These are phyloP conservation scores for Tritrichomonas foetus DNA, from an alignment of 208 protist species.

Conservation along the genomic window DNA sequence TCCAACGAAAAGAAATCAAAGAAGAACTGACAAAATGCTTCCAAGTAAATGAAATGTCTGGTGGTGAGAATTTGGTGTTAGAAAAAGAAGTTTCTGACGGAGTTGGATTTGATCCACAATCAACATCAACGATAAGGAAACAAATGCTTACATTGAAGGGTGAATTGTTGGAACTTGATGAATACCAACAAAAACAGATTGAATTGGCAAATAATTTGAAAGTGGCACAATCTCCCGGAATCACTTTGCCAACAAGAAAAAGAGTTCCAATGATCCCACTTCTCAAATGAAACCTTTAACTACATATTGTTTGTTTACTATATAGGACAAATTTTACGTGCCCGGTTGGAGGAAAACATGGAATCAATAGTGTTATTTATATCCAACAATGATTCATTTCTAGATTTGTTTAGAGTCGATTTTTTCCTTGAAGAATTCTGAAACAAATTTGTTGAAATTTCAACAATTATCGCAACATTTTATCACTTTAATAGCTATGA, in stretches of 20 bases:
- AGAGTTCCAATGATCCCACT: constrained; percentile 34
- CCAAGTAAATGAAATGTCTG: not conserved
- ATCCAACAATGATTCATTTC: too few relatives aligned
- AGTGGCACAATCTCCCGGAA: not conserved
- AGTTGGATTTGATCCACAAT: not conserved
- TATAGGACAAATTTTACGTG: too few relatives aligned
- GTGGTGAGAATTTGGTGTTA: not conserved
- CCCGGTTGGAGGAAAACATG: too few relatives aligned
- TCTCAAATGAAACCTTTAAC: too few relatives aligned
- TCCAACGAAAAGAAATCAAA: not conserved
- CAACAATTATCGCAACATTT: too few relatives aligned
- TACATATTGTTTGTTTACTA: too few relatives aligned
- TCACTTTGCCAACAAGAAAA: not conserved
- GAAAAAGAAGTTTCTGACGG: not conserved
- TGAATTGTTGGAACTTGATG: not conserved
- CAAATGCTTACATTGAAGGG: not conserved
- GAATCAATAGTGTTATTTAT: too few relatives aligned
- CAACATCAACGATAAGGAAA: not conserved
- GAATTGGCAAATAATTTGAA: not conserved
- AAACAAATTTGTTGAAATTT: too few relatives aligned
- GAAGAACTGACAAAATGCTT: not conserved
- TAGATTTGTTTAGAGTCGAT: too few relatives aligned
- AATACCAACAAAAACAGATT: not conserved
- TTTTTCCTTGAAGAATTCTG: too few relatives aligned
- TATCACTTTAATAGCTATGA: too few relatives aligned